Evolutionary conservation across 129 eudicot genomes (phyloP).

Genomic region (Heracleum sosnowskyi): DNA sequence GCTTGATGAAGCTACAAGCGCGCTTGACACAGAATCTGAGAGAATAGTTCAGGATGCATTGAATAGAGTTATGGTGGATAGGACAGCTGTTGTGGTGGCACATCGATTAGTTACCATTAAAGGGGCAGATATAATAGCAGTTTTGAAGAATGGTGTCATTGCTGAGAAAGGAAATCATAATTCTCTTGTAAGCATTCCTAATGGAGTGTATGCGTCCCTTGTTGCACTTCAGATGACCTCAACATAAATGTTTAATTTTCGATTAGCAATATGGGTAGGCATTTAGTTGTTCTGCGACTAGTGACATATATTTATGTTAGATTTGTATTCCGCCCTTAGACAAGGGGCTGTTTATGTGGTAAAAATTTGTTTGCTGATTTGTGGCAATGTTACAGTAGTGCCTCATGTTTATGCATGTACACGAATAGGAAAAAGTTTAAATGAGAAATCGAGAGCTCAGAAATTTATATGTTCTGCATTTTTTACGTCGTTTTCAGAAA

Average conservation of each 20-base stretch:
- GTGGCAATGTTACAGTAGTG: too few species aligned
- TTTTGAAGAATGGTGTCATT: constrained; percentile 35
- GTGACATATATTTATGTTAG: too few species aligned
- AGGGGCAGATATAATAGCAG: constrained; percentile 36
- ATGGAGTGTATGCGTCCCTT: constrained; percentile 25
- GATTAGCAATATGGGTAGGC: background rate
- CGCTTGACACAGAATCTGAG: constrained; percentile 32
- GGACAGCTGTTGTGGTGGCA: constrained; percentile 36
- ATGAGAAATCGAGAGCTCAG: too few species aligned
- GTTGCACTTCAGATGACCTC: constrained; percentile 19
- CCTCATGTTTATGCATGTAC: too few species aligned
- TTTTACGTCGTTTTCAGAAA: too few species aligned
- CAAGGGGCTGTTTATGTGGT: too few species aligned
- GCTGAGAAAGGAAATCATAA: constrained; percentile 31
- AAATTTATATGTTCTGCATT: too few species aligned
- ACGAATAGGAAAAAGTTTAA: too few species aligned
- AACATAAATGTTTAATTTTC: background rate
- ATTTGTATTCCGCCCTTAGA: too few species aligned
- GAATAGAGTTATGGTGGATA: constrained; percentile 25
- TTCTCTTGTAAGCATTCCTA: constrained; percentile 10
- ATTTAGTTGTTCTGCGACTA: background rate
- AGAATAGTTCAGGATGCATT: constrained; percentile 33
- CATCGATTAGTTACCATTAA: constrained; percentile 26
- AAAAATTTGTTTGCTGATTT: too few species aligned
- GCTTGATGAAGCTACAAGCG: constrained; percentile 38